Evolutionary conservation across 352 stramenopile species (phyloP).

Genomic region (Pythium angustatum): DNA sequence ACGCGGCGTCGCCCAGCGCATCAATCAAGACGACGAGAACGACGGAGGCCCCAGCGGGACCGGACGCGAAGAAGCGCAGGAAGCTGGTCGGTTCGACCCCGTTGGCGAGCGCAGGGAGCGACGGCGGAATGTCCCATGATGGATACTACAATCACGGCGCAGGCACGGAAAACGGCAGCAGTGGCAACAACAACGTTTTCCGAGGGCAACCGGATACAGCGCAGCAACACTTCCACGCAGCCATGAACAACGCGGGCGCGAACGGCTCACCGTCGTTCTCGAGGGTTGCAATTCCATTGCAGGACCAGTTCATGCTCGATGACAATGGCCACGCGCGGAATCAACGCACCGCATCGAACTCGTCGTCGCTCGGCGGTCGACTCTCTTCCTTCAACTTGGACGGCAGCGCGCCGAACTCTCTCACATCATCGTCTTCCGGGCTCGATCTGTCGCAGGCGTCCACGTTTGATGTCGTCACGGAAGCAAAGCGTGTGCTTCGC

Average conservation of each 20-base stretch:
- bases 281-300: conserved; percentile 34
- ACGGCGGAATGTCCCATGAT: conserved; percentile 36
- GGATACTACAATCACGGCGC: conserved; percentile 29
- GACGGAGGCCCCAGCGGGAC: conserved; percentile 18
- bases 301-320: conserved; percentile 45
- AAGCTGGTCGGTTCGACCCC: conserved; percentile 19
- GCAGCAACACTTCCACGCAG: conserved; percentile 24
- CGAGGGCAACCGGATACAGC: conserved; percentile 17
- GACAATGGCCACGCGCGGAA: conserved; percentile 29
- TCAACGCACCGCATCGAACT: conserved; percentile 23
- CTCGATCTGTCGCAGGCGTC: conserved; percentile 50
- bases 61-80: conserved; percentile 30
- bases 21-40: conserved; percentile 28
- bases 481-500: conserved; percentile 81
- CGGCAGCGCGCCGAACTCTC: conserved; percentile 26
- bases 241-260: conserved; percentile 22
- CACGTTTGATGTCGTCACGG: conserved; percentile 68
- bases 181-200: conserved; percentile 9
- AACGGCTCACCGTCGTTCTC: conserved; percentile 26
- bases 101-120: conserved; percentile 10
- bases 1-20: neutral
- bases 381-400: conserved; percentile 39
- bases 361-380: conserved; percentile 11
- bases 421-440: conserved; percentile 35
- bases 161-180: conserved; percentile 14